Evolutionary conservation across 2,329 filamentous ascomycete genomes (phyloP).

Genomic region (Penicillium sp.): DNA sequence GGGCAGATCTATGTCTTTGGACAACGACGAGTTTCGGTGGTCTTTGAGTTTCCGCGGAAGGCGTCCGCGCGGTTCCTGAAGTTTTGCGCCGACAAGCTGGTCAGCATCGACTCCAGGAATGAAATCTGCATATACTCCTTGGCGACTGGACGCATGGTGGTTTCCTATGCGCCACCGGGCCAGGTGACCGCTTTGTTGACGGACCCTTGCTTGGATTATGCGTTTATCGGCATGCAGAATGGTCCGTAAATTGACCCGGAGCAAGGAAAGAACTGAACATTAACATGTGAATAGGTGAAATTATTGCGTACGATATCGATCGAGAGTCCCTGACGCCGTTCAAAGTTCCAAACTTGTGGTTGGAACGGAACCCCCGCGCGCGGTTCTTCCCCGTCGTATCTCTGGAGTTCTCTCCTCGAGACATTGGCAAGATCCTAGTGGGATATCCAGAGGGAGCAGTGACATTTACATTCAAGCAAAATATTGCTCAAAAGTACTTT

Average conservation of each 20-base stretch:
- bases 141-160: constrained; percentile 64
- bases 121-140: constrained; percentile 84
- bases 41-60: constrained; percentile 67
- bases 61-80: constrained; percentile 75
- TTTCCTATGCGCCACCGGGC: constrained; percentile 73
- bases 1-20: constrained; percentile 91
- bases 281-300: constrained; percentile 57
- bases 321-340: constrained; percentile 74
- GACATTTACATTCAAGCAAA: constrained; percentile 93
- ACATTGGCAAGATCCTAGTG: constrained; percentile 87
- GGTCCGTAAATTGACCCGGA: constrained; percentile 44
- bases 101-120: constrained; percentile 82
- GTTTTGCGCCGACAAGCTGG: constrained; percentile 81
- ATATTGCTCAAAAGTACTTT: constrained; percentile 73
- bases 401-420: constrained; percentile 82
- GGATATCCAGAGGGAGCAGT: constrained; percentile 88
- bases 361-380: constrained; percentile 66
- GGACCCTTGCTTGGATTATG: constrained; percentile 92
- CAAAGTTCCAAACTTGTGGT: constrained; percentile 85
- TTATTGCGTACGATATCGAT: constrained; percentile 92
- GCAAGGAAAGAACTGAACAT: neutral
- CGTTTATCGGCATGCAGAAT: constrained; percentile 75
- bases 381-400: constrained; percentile 68
- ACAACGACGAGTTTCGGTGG: constrained; percentile 73
- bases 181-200: constrained; percentile 71